Evolutionary conservation across 768 basidiomycete genomes (phyloP).

Genomic region (Phlegmacium glaucopus): DNA sequence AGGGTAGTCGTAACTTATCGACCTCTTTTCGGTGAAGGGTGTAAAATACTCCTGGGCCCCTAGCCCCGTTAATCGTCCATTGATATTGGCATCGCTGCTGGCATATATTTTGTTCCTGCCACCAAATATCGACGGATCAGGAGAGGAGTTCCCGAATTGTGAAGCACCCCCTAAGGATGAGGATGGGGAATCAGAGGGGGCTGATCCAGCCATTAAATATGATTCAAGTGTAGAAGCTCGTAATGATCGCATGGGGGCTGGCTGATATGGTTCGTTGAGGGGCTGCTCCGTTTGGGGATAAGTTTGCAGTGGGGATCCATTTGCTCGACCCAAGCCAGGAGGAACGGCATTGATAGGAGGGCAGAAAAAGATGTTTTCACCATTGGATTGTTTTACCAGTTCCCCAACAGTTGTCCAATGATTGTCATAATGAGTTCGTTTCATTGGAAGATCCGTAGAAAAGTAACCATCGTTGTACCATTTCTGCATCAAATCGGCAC

Average conservation of each 20-base stretch:
- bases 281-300: constrained; percentile 24
- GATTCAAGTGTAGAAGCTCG: constrained; percentile 66
- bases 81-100: constrained; percentile 34
- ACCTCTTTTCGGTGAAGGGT: constrained; percentile 12
- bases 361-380: constrained; percentile 63
- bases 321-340: constrained; percentile 49
- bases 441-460: constrained; percentile 76
- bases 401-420: constrained; percentile 68
- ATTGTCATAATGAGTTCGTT: constrained; percentile 65
- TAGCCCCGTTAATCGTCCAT: constrained; percentile 17
- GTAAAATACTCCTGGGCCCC: constrained; percentile 19
- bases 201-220: constrained; percentile 50
- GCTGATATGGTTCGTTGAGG: constrained; percentile 60
- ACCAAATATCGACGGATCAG: constrained; percentile 59
- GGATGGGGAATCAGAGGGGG: constrained; percentile 65
- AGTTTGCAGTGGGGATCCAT: constrained; percentile 46
- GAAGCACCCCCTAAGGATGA: constrained; percentile 61
- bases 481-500: constrained; percentile 87
- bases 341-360: constrained; percentile 43
- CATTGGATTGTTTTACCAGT: constrained; percentile 47
- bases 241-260: constrained; percentile 57
- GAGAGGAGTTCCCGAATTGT: constrained; percentile 63
- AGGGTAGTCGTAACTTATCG: constrained; percentile 16
- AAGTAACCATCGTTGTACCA: constrained; percentile 95
- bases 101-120: constrained; percentile 39